Percentiles rank a stretch among this genome's conserved stretches.
Conservation (phyloP, 2,329 filamentous ascomycete genomes). For the Sphaerostilbella broomeana region DNA sequence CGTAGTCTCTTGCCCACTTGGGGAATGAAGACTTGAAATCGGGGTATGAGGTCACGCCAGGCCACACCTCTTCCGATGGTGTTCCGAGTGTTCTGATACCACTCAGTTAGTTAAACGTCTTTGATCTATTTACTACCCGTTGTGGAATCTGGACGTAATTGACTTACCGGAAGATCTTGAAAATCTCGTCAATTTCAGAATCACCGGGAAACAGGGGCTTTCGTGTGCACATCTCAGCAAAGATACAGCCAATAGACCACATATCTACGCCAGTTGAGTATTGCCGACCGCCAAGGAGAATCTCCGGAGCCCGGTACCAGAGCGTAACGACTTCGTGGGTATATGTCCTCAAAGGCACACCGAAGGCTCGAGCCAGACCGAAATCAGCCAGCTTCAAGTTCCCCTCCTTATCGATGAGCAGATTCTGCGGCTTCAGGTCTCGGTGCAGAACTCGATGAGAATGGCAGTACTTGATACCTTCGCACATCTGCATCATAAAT, state of each 20-base stretch:
- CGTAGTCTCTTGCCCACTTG: conserved; percentile 73
- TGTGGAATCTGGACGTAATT: too few species aligned
- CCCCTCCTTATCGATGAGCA: conserved; percentile 78
- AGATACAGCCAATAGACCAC: conserved; percentile 93
- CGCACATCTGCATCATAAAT: conserved; percentile 84
- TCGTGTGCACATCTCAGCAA: conserved; percentile 92
- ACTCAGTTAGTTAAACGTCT: conserved; percentile 2
- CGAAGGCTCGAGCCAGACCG: conserved; percentile 81
- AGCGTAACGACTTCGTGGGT: conserved; percentile 93
- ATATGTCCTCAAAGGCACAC: conserved; percentile 84
- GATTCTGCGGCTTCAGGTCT: conserved; percentile 84
- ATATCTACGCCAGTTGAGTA: conserved; percentile 94
- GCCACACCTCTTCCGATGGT: conserved; percentile 75
- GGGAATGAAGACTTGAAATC: conserved; percentile 91
- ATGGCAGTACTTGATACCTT: conserved; percentile 83
- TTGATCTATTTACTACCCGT: too few species aligned
- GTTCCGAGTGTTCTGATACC: conserved; percentile 64
- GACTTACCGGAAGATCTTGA: conserved; percentile 66
- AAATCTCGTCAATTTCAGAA: conserved; percentile 52
- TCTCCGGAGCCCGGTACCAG: conserved; percentile 89
- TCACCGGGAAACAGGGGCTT: conserved; percentile 91
- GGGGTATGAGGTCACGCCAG: conserved; percentile 87
- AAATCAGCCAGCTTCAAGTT: conserved; percentile 91
- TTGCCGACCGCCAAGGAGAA: conserved; percentile 81
- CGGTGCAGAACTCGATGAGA: conserved; percentile 81